phyloP scores from a whole-genome alignment of 2,329 filamentous ascomycete species.

The Aspergillus candidus region DNA sequence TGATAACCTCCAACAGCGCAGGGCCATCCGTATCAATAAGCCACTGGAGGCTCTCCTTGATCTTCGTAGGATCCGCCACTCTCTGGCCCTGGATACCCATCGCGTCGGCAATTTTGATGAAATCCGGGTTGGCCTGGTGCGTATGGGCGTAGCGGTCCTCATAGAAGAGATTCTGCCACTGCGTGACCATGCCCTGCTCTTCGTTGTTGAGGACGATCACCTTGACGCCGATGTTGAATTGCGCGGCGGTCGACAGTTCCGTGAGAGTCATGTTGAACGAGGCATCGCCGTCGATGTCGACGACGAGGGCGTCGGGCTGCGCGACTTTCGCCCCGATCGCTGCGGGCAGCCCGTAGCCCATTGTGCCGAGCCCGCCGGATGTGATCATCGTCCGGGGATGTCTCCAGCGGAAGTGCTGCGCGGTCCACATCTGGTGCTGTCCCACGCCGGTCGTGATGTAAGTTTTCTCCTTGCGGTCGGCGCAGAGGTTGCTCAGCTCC shows the following conservation, averaged over 20 bases:
- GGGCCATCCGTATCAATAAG: conserved; percentile 74
- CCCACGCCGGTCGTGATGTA: conserved; percentile 88
- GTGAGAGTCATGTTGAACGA: conserved; percentile 91
- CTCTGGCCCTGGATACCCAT: conserved; percentile 44
- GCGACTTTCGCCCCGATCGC: conserved; percentile 90
- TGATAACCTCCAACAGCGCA: conserved; percentile 76
- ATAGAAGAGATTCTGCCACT: conserved; percentile 91
- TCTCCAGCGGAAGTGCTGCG: conserved; percentile 88
- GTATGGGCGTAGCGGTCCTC: conserved; percentile 78
- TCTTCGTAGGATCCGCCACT: conserved; percentile 56
- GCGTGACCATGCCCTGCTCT: conserved; percentile 89
- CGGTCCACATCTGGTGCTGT: conserved; percentile 97
- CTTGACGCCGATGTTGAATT: conserved; percentile 90
- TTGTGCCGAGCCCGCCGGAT: conserved; percentile 84
- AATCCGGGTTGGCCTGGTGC: conserved; percentile 79
- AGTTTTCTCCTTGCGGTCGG: conserved; percentile 67
- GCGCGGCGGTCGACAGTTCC: conserved; percentile 76
- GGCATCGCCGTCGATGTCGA: conserved; percentile 69
- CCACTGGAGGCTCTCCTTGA: conserved; percentile 68
- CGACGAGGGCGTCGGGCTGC: conserved; percentile 68
- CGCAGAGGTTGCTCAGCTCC: conserved; percentile 73
- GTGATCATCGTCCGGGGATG: conserved; percentile 88
- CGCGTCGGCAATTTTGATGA: conserved; percentile 75
- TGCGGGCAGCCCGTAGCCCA: conserved; percentile 91
- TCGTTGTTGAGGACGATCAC: conserved; percentile 86